Percentiles rank a stretch among this genome's conserved stretches.
Evolutionary conservation across 345 rosid genomes (phyloP).

Genomic region (Streptanthus diversifolius): DNA sequence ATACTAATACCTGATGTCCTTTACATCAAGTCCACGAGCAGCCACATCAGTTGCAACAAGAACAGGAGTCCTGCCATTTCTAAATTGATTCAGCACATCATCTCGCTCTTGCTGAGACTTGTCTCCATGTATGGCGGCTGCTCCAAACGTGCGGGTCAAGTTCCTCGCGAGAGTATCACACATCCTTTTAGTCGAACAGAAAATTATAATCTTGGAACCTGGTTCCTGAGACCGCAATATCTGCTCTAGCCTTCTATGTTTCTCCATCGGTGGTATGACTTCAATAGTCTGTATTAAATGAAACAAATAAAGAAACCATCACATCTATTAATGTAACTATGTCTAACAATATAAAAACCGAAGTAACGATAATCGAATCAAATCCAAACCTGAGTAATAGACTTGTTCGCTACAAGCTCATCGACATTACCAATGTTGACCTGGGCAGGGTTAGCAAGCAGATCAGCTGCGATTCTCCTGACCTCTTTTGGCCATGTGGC

Average conservation of each 20-base stretch:
- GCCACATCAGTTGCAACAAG: conserved; percentile 95
- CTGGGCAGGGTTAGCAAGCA: conserved; percentile 85
- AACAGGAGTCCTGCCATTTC: conserved; percentile 74
- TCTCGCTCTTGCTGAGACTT: conserved; percentile 85
- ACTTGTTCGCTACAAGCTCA: conserved; percentile 97
- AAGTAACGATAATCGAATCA: background rate
- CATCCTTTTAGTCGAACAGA: conserved; percentile 87
- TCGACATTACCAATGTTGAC: conserved; percentile 96
- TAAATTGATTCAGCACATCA: conserved; percentile 66
- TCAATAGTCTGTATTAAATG: conserved; percentile 55
- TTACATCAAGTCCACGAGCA: conserved; percentile 85
- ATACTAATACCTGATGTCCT: conserved; percentile 67
- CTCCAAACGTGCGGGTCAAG: conserved; percentile 65
- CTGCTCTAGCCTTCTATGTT: conserved; percentile 84
- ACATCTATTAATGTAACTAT: background rate
- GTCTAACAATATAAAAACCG: background rate
- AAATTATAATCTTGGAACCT: conserved; percentile 73
- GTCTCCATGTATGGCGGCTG: conserved; percentile 89
- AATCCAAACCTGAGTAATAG: conserved; percentile 84
- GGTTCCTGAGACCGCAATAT: conserved; percentile 82
- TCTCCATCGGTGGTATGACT: conserved; percentile 69
- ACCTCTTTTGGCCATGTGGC: conserved; percentile 99
- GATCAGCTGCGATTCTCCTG: conserved; percentile 91
- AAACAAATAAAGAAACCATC: background rate
- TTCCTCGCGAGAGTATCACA: conserved; percentile 79